Base-by-base conservation (phyloP, 768 basidiomycete genomes). In the Brasilioporus rufonigricans region DNA sequence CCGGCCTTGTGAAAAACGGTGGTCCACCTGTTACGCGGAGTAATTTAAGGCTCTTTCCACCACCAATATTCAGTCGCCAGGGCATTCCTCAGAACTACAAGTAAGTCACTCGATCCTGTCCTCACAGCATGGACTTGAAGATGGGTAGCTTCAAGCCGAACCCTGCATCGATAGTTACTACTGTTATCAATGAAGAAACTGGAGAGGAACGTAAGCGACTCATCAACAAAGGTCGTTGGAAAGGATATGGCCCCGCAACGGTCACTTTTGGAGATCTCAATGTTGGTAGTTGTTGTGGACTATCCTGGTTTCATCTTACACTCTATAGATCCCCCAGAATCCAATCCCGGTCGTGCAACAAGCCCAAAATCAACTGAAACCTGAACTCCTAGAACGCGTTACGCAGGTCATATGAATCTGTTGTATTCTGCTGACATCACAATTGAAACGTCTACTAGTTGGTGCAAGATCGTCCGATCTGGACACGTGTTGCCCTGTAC, bases 181-280 rank as follows among this genome's bases (percentile, higher is more conserved):
- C 83, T 6, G 72, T 80, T 16, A 71, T 87, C 12, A 84, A 89
- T 61, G 87, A 86, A 66, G 82, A 81, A 57, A 93, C 89, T 0
- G 91, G 92, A 24, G 84, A 88, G 63, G 91, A 92, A 68, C 84
- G 80, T 65, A 89, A 87, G 60, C 79, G 92, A 3, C 76, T 91
- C n/a, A 88, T 95, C 55, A 94, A 93, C 67, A 80, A 80, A 55
- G 84, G 85, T 76, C 81, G 91, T n/a, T 91, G 91, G 88, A 91
- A 87, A 65, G 87, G 89, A 16, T 86, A 82, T 61, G 89, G 88
- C 6, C 88, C 89, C 33, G 82, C 82, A 11, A 80, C 86, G 14
- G 82, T 91, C 51, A 76, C 83, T 60, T 91, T 87, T 60, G 64
- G 76, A 7, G 91, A 92, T 59, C 43, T 70, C 71, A 55, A 74